Base-by-base conservation (phyloP, 306 rosid species). In the Gynostemma pentaphyllum region DNA sequence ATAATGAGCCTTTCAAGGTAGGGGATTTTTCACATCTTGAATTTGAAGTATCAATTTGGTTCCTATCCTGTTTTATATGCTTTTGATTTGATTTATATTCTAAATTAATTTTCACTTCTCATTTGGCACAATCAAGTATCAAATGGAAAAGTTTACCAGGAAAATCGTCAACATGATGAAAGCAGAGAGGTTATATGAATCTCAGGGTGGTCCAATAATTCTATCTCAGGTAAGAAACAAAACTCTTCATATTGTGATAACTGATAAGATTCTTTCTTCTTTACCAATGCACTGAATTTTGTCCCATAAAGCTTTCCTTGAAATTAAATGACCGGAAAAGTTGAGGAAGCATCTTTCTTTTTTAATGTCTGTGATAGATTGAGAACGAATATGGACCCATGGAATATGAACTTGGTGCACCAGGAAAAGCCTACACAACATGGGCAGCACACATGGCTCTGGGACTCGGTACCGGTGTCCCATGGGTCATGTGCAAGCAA, bases 401-500 rank as follows among this genome's bases (percentile, higher is more conserved):
- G 90, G 99, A 92, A 51, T 82, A 88, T 53, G 99, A 81, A 83
- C 56, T 84, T 30, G 99, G 99, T 12, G 77, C 88, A 49, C 84
- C 96, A 1, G 99, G 95, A 62, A 85, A 74, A 80, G 76, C 83
- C 40, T 92, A 92, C 75, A 29, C 94, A 27, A 73, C 77, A 16
- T 92, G 99, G 99, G 99, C 99, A 8, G 99, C 99, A 24, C 75
- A 76, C 57, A 88, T 92, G 99, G 99, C 99, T 51, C 53, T 82
- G 39, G 95, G 86, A 67, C 96, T 88, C 1, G 72, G 79, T n/a
- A 92, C 99, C 0, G 99, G 95, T 39, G 99, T 92, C 69, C 99
- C 99, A 7, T 92, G 99, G 99, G 83, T 92, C 68, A 92, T 92
- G 99, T 92, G 99, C 85, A 92, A 92, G 78, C 99, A 92, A 79